Conservation (phyloP, 2,329 filamentous ascomycete species). For the Aspergillus sp. region DNA sequence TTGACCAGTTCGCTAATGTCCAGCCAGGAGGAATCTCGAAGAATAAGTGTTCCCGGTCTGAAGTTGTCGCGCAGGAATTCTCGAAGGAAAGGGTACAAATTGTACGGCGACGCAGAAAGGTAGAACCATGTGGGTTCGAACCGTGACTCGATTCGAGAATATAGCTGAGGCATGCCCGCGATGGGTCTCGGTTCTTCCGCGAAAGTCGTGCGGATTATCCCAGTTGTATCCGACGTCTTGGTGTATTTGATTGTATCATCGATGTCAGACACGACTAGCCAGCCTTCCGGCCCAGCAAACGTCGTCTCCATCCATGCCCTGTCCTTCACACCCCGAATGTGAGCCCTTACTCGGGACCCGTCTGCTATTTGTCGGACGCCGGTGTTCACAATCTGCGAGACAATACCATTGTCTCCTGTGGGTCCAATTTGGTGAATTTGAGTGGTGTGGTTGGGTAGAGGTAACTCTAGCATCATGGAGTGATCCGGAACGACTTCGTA, state of each 20-base stretch:
- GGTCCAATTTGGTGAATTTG: slow-evolving; percentile 62
- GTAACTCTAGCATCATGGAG: slow-evolving; percentile 64
- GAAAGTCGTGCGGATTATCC: slow-evolving; percentile 83
- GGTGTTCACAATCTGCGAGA: slow-evolving; percentile 60
- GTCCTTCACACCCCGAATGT: slow-evolving; percentile 25
- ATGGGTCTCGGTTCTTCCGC: slow-evolving; percentile 71
- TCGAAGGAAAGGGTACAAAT: slow-evolving; percentile 83
- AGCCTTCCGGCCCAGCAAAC: slow-evolving; percentile 75
- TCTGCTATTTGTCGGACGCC: slow-evolving; percentile 46
- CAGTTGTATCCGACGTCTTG: slow-evolving; percentile 73
- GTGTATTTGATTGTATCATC: slow-evolving; percentile 97
- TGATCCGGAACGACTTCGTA: slow-evolving; percentile 72
- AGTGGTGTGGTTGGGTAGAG: slow-evolving; percentile 47
- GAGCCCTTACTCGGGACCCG: slow-evolving; percentile 49
- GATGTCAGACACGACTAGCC: slow-evolving; percentile 84
- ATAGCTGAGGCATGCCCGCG: slow-evolving; percentile 81
- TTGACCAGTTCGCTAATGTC: slow-evolving; percentile 76
- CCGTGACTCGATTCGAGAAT: slow-evolving; percentile 61
- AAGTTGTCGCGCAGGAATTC: slow-evolving; percentile 71
- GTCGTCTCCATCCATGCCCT: slow-evolving; percentile 66
- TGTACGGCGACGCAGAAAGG: slow-evolving; percentile 90
- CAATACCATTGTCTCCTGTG: slow-evolving; percentile 70
- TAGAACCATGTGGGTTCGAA: slow-evolving; percentile 82
- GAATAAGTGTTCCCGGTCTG: slow-evolving; percentile 74
- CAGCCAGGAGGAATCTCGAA: slow-evolving; percentile 85